Conservation (phyloP, 2,329 filamentous ascomycete genomes). For the Fusarium globosum region DNA sequence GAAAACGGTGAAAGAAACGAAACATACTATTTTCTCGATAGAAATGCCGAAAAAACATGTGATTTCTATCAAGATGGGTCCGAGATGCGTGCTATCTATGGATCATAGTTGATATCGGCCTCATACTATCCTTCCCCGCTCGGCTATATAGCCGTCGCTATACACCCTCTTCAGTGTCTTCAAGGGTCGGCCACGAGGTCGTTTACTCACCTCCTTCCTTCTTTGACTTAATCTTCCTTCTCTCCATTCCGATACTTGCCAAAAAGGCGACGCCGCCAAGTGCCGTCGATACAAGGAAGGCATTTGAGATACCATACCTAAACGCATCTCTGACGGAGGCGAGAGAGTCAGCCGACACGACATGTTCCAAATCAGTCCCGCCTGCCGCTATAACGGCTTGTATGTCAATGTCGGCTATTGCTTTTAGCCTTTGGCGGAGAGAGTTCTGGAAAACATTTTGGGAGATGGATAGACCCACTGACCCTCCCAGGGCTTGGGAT, state of each 20-base stretch:
- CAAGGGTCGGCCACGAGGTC: not conserved
- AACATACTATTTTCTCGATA: not conserved
- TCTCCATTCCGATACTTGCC: conserved; percentile 34
- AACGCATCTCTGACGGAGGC: conserved; percentile 29
- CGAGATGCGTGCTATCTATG: not conserved
- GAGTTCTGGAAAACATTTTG: conserved; percentile 38
- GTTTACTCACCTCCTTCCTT: not conserved
- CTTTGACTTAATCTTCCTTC: conserved; percentile 25
- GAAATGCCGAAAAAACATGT: not conserved
- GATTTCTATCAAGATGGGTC: not conserved
- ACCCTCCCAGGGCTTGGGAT: conserved; percentile 57
- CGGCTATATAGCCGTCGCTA: conserved; percentile 5
- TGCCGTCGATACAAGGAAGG: conserved; percentile 36
- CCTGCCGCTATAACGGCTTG: conserved; percentile 27
- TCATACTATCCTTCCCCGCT: not conserved
- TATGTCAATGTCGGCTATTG: conserved; percentile 17
- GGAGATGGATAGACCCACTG: conserved; percentile 33
- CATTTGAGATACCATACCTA: conserved; percentile 23
- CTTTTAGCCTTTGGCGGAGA: conserved; percentile 2
- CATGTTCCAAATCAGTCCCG: conserved; percentile 18
- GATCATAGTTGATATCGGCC: not conserved
- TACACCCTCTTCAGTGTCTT: not conserved
- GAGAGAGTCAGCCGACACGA: conserved; percentile 16
- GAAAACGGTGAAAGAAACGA: not conserved
- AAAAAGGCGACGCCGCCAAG: conserved; percentile 33